phyloP scores from a whole-genome alignment of 2,329 filamentous ascomycete genomes.

The Cladosporium velox region DNA sequence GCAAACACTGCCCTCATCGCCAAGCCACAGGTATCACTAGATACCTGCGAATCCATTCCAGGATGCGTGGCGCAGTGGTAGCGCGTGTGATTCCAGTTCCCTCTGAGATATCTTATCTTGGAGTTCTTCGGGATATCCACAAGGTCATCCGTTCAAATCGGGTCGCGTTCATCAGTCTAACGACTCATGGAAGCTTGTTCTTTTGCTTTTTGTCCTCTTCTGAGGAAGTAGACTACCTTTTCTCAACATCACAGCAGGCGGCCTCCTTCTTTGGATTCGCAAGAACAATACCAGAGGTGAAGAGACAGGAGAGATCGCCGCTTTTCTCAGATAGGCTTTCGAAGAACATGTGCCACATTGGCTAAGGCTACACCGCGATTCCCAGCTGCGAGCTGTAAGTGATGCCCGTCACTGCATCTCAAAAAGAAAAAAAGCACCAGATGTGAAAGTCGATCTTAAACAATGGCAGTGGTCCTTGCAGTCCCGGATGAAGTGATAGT shows the following conservation, averaged over 20 bases:
- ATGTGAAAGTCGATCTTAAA: too few species aligned
- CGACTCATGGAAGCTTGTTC: slow-evolving; percentile 1
- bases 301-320: not conserved
- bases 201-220: not conserved
- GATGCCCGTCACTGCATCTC: not conserved
- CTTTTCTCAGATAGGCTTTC: not conserved
- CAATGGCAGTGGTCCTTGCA: not conserved
- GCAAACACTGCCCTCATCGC: not conserved
- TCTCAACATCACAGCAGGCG: not conserved
- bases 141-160: slow-evolving; percentile 23
- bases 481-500: too few species aligned
- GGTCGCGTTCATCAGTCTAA: slow-evolving; percentile 16
- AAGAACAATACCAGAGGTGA: not conserved
- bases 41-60: not conserved
- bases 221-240: not conserved
- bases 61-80: slow-evolving; percentile 21
- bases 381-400: not conserved
- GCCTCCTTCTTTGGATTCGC: not conserved
- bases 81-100: slow-evolving; percentile 21
- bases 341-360: not conserved
- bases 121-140: slow-evolving; percentile 7
- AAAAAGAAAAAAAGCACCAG: not conserved
- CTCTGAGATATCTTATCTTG: too few species aligned
- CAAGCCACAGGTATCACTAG: not conserved
- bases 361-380: too few species aligned